Evolutionary conservation across 2,329 filamentous ascomycete genomes (phyloP).

Genomic region (Cordyceps farinosa): DNA sequence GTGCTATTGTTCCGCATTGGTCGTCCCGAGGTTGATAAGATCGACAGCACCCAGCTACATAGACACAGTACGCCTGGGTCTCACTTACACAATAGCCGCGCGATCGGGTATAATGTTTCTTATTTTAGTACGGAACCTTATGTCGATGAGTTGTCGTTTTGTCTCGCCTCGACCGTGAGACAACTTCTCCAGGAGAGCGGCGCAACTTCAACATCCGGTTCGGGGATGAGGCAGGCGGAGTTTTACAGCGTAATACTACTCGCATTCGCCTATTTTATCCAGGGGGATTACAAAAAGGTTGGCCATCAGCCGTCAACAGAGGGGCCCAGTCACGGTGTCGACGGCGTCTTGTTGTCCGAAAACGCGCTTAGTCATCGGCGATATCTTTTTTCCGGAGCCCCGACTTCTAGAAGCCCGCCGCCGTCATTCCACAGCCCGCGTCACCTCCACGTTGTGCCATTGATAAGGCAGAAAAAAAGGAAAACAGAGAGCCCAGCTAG

Average conservation of each 20-base stretch:
- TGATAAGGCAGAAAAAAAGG: not conserved
- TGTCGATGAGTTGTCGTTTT: not conserved
- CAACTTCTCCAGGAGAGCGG: not conserved
- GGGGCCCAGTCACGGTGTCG: not conserved
- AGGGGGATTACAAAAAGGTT: not conserved
- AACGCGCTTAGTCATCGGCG: constrained; percentile 10
- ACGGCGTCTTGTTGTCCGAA: not conserved
- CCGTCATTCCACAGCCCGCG: not conserved
- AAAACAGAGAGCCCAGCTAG: not conserved
- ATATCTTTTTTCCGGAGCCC: not conserved
- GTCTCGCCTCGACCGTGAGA: not conserved
- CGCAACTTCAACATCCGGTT: not conserved
- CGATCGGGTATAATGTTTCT: not conserved
- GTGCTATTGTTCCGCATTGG: not conserved
- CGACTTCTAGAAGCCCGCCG: not conserved
- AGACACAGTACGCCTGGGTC: not conserved
- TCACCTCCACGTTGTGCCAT: not conserved
- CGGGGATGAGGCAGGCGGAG: not conserved
- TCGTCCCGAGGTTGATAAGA: not conserved
- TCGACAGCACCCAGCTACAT: not conserved
- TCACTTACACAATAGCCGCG: not conserved
- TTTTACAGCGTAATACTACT: not conserved
- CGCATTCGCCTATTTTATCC: not conserved
- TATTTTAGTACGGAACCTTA: not conserved
- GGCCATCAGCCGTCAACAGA: not conserved